phyloP scores from a whole-genome alignment of 2,329 filamentous ascomycete species.

The Aureobasidium zeae region DNA sequence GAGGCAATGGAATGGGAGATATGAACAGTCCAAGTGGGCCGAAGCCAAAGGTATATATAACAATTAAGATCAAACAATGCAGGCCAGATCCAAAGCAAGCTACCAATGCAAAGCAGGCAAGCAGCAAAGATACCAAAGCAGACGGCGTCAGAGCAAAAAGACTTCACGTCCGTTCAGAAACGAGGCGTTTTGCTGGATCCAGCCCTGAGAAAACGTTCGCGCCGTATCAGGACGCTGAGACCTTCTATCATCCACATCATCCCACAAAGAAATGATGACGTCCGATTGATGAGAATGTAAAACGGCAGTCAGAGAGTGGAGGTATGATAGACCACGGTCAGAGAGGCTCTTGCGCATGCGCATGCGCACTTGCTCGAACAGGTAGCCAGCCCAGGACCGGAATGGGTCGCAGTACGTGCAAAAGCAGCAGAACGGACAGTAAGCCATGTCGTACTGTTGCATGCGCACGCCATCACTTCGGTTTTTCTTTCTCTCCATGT shows the following conservation, averaged over 20 bases:
- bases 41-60: constrained; percentile 15
- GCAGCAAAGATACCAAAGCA: constrained; percentile 13
- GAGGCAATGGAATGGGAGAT: neutral
- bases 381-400: constrained; percentile 25
- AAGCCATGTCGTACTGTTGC: constrained; percentile 28
- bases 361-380: constrained; percentile 21
- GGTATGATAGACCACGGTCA: constrained; percentile 23
- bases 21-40: too few relatives aligned
- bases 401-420: constrained; percentile 21
- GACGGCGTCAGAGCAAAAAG: constrained; percentile 10
- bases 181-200: constrained; percentile 14
- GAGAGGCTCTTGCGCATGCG: constrained; percentile 15
- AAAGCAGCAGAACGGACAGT: constrained; percentile 27
- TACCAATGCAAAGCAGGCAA: constrained; percentile 11
- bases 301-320: constrained; percentile 4
- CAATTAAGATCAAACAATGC: constrained; percentile 10
- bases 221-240: constrained; percentile 14
- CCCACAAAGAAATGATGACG: constrained; percentile 15
- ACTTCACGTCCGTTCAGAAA: constrained; percentile 10
- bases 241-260: constrained; percentile 5
- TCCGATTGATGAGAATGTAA: constrained; percentile 11
- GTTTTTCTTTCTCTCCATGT: too few relatives aligned
- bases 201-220: constrained; percentile 14
- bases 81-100: constrained; percentile 12
- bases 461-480: constrained; percentile 18